Conservation (phyloP, 176 grass and related monocot genomes). For the Cocos nucifera region DNA sequence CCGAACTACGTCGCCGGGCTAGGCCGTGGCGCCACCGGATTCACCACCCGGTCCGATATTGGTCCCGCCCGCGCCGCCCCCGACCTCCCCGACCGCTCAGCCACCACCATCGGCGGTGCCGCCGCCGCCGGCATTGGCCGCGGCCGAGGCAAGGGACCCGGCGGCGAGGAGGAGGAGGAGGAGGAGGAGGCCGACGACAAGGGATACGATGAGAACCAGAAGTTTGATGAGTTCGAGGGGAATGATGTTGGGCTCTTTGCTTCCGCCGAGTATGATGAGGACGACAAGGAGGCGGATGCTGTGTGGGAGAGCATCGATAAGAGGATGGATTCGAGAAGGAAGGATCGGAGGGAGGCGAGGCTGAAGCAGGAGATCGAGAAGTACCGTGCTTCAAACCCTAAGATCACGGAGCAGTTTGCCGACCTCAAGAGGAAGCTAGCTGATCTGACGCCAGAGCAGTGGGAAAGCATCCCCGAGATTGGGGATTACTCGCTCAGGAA, state of each 20-base stretch:
- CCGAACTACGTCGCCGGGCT: conserved; percentile 79
- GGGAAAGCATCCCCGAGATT: conserved; percentile 93
- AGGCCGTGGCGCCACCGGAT: conserved; percentile 89
- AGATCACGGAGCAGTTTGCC: conserved; percentile 88
- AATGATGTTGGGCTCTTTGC: conserved; percentile 90
- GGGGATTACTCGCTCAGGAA: conserved; percentile 82
- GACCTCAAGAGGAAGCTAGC: conserved; percentile 75
- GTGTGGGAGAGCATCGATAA: conserved; percentile 89
- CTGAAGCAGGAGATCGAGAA: conserved; percentile 94
- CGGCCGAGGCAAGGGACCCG: conserved; percentile 63
- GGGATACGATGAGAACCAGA: conserved; percentile 87
- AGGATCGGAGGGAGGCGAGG: conserved; percentile 80
- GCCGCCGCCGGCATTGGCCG: conserved; percentile 32
- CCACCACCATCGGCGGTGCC: conserved; percentile 24
- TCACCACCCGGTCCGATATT: conserved; percentile 87
- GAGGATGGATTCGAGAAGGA: conserved; percentile 80
- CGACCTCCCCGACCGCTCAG: conserved; percentile 73
- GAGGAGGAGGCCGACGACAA: conserved; percentile 79
- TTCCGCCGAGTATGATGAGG: conserved; percentile 84
- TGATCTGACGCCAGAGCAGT: conserved; percentile 51
- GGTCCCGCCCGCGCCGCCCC: conserved; percentile 82
- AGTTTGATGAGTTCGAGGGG: conserved; percentile 95
- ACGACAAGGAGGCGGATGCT: conserved; percentile 81
- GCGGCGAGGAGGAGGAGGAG: conserved; percentile 60
- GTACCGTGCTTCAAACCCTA: conserved; percentile 92